Evolutionary conservation across 805 yeast genomes (phyloP).

Genomic region (Alloascoidea africana): DNA sequence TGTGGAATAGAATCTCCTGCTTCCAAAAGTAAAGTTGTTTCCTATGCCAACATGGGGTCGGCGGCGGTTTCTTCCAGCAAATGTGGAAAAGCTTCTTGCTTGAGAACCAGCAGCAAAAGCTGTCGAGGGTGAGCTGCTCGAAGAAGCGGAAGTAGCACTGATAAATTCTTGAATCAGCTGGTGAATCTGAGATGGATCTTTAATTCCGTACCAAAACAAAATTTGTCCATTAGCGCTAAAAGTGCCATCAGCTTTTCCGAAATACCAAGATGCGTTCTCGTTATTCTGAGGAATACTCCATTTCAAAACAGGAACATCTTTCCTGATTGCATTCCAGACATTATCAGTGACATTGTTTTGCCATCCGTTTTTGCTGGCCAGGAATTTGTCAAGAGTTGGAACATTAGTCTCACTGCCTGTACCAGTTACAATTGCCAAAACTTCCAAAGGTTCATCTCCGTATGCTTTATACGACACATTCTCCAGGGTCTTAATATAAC

Average conservation of each 20-base stretch:
- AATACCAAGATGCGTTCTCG: conserved; percentile 65
- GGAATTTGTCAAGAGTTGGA: conserved; percentile 58
- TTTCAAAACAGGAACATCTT: conserved; percentile 49
- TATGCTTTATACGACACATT: conserved; percentile 46
- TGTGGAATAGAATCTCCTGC: conserved; percentile 8
- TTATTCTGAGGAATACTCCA: conserved; percentile 74
- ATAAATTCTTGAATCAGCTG: neutral
- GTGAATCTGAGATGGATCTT: conserved; percentile 24
- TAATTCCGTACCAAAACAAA: conserved; percentile 70
- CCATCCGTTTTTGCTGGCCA: conserved; percentile 71
- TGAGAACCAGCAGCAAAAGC: neutral
- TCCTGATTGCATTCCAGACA: conserved; percentile 56
- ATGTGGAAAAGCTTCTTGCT: neutral
- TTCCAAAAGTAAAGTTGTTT: too few species aligned
- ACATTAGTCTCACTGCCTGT: conserved; percentile 18
- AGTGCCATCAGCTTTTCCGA: conserved; percentile 69
- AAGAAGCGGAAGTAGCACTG: neutral
- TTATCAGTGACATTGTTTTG: conserved; percentile 76
- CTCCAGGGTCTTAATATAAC: conserved; percentile 55
- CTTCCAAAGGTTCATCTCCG: conserved; percentile 78
- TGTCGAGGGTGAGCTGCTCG: neutral
- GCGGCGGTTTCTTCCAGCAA: neutral
- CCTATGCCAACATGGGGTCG: too few species aligned
- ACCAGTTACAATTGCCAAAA: conserved; percentile 46
- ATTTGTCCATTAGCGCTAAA: conserved; percentile 58